Evolutionary conservation across 2,329 filamentous ascomycete species (phyloP).

Genomic region (Ophiostoma sp.): DNA sequence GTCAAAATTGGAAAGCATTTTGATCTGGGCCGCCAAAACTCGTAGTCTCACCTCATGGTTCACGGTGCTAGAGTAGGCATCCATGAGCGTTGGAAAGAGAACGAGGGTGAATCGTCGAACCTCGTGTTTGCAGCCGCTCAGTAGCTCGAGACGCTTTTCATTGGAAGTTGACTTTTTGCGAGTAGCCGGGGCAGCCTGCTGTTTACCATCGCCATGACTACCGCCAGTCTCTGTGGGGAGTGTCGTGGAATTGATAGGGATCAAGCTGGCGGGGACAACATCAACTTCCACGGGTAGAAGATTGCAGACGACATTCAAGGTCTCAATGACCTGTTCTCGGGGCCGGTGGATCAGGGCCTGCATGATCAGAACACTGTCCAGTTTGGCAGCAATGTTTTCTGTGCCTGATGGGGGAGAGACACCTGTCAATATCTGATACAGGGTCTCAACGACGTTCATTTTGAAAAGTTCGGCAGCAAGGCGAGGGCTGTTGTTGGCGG

Average conservation of each 20-base stretch:
- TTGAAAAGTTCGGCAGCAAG: slow-evolving; percentile 88
- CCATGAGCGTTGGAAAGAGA: slow-evolving; percentile 86
- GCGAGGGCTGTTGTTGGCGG: slow-evolving; percentile 78
- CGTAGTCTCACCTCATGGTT: slow-evolving; percentile 93
- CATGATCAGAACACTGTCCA: slow-evolving; percentile 97
- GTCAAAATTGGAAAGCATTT: slow-evolving; percentile 96
- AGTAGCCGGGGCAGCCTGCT: background rate
- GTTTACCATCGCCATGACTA: background rate
- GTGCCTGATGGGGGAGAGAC: slow-evolving; percentile 80
- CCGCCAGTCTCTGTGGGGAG: background rate
- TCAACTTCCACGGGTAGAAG: slow-evolving; percentile 47
- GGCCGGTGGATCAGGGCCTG: slow-evolving; percentile 94
- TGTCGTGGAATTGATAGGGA: background rate
- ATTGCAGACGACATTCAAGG: slow-evolving; percentile 95
- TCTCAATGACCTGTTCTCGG: slow-evolving; percentile 93
- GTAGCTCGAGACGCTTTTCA: slow-evolving; percentile 73
- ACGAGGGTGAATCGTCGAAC: slow-evolving; percentile 90
- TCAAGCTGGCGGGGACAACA: background rate
- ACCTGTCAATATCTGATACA: slow-evolving; percentile 95
- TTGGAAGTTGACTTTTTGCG: slow-evolving; percentile 38
- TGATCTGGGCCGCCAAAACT: slow-evolving; percentile 89
- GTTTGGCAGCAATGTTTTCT: slow-evolving; percentile 73
- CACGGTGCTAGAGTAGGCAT: slow-evolving; percentile 95
- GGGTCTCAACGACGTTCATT: slow-evolving; percentile 92
- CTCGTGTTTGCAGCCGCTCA: slow-evolving; percentile 77